Base-by-base conservation (phyloP, 2,329 filamentous ascomycete species). In the Colletotrichum nymphaeae region DNA sequence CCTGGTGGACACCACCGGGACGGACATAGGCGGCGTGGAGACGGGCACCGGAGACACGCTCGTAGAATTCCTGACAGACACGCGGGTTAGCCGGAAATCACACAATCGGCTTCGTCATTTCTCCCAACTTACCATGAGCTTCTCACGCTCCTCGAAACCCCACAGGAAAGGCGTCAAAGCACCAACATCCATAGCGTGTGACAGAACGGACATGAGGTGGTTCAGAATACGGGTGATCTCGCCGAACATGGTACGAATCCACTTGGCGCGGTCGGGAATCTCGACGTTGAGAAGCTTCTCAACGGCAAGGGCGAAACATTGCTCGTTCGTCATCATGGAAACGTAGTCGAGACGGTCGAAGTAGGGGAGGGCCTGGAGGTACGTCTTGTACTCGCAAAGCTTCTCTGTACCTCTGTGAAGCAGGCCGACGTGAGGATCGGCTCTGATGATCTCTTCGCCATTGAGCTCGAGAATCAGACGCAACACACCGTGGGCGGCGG, bases 301-400 rank as follows among this genome's bases (percentile, higher is more conserved):
- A 69, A 98, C 96, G 24, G 95, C 97, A 77, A 99, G 90, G 49
- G 95, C 92, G 85, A 95, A 99, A 82, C 95, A 98, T 86, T 99
- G 97, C 89, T 99, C 97, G 85, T 99, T 99, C 80, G 97, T 99
- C 97, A 99, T 99, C 97, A 99, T 99, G 80, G 95, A 98, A 78
- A 98, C 95, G 85, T 99, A 99, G 86, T 99, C 97, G 84, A 99
- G 89, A 79, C 97, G 95, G 86, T 99, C 97, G 83, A 99, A 99
- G 88, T 99, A 99, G 69, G 97, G 97, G 81, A 99, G 88, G 71
- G 97, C 97, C 88, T 99, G 97, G 81, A 98, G 90, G 83, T 99
- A 99, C 79, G 96, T 98, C 90, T 98, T 98, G 91, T 99, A 99
- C 89, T 99, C 97, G 86, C 98, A 98, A 86, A 99, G 91, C 90